Conservation (phyloP, 352 stramenopile species). For the Pythium dissotocum region DNA sequence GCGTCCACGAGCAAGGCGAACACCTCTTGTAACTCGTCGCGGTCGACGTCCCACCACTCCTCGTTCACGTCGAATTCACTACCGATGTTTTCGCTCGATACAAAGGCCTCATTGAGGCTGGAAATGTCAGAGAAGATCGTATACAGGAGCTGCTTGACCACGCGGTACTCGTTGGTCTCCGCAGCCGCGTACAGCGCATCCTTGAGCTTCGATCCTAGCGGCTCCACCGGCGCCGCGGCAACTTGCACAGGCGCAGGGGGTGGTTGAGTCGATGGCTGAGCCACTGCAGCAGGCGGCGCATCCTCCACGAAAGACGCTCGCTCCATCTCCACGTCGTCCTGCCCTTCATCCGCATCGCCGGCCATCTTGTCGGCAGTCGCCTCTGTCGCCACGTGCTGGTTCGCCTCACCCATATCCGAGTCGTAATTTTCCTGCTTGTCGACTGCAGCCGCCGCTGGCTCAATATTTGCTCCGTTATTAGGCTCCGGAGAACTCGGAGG, state of each 20-base stretch:
- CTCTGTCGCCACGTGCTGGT: neutral
- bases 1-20: slow-evolving; percentile 46
- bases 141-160: slow-evolving; percentile 69
- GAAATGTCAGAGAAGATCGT: slow-evolving; percentile 67
- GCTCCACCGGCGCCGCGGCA: neutral
- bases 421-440: slow-evolving; percentile 2
- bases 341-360: neutral
- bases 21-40: slow-evolving; percentile 40
- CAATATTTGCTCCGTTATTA: neutral
- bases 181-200: slow-evolving; percentile 39
- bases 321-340: slow-evolving; percentile 54
- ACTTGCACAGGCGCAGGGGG: slow-evolving; percentile 13
- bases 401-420: slow-evolving; percentile 14
- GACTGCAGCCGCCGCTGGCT: neutral
- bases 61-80: slow-evolving; percentile 20
- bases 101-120: slow-evolving; percentile 53
- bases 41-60: slow-evolving; percentile 61
- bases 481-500: neutral
- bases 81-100: neutral
- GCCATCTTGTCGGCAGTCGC: slow-evolving; percentile 20
- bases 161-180: slow-evolving; percentile 45
- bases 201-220: slow-evolving; percentile 48
- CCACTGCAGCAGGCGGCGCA: neutral
- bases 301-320: slow-evolving; percentile 30
- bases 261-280: neutral